phyloP scores from a whole-genome alignment of 495 filamentous ascomycete species.

The Xeromyces bisporus region DNA sequence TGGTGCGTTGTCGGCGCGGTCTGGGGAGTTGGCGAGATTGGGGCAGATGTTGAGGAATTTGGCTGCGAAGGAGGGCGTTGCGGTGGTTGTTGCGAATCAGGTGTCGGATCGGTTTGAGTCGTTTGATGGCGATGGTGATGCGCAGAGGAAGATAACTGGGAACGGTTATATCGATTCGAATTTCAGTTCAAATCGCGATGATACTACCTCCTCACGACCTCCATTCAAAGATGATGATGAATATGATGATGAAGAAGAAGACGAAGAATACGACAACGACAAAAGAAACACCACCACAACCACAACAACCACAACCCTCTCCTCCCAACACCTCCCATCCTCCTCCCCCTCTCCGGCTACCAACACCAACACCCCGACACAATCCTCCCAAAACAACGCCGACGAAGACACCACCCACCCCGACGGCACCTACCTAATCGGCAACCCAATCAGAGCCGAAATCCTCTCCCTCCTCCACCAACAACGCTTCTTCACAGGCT shows the following conservation, averaged over 20 bases:
- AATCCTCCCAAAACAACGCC: conserved; percentile 15
- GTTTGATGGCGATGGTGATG: conserved; percentile 3
- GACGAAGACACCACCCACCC: conserved; percentile 22
- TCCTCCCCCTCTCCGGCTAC: conserved; percentile 15
- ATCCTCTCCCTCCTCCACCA: conserved; percentile 68
- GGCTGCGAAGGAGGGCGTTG: conserved; percentile 52
- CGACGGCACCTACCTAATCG: conserved; percentile 24
- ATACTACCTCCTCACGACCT: conserved; percentile 9
- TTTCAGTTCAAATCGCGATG: conserved; percentile 6
- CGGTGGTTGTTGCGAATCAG: conserved; percentile 87
- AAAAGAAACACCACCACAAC: background rate
- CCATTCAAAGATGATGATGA: conserved; percentile 5
- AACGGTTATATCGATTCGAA: conserved; percentile 1
- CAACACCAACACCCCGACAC: too few relatives aligned
- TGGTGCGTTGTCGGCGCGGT: conserved; percentile 29
- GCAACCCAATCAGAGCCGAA: conserved; percentile 23
- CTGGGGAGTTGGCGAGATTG: conserved; percentile 52
- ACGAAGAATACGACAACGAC: background rate
- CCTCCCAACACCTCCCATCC: conserved; percentile 8
- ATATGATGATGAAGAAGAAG: background rate
- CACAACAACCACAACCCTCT: conserved; percentile 11
- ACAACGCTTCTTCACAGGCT: conserved; percentile 85
- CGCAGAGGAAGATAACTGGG: too few relatives aligned
- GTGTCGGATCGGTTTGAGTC: conserved; percentile 72
- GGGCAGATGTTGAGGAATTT: conserved; percentile 62